These are phyloP conservation scores for Dalbergia oliveri DNA, from an alignment of 306 rosid species.

Conservation along the genomic window DNA sequence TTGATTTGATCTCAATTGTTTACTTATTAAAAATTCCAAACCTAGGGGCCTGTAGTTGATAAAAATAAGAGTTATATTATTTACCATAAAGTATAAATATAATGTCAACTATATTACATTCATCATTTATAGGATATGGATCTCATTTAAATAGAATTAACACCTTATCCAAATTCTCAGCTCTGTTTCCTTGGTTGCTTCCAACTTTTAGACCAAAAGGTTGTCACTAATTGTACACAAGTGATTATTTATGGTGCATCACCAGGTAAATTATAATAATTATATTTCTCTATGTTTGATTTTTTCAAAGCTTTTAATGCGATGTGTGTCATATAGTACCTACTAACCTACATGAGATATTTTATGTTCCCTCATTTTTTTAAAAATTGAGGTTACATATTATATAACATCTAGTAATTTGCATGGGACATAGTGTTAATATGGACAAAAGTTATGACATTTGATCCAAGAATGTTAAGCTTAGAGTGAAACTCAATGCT, in stretches of 20 bases:
- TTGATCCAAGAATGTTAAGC: not conserved
- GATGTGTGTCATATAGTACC: too few species aligned
- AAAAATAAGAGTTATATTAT: too few species aligned
- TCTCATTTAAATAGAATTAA: rapidly evolving
- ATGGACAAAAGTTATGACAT: not conserved
- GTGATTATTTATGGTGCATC: slow-evolving; percentile 54
- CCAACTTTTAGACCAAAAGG: slow-evolving; percentile 46
- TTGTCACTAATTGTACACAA: slow-evolving; percentile 45
- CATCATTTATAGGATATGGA: too few species aligned
- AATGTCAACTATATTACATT: too few species aligned
- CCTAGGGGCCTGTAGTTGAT: too few species aligned
- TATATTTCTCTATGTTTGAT: not conserved
- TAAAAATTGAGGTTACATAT: too few species aligned
- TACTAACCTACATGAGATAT: too few species aligned
- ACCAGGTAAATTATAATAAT: slow-evolving; percentile 32
- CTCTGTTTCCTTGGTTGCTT: not conserved
- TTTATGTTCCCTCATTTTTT: too few species aligned
- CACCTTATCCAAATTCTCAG: not conserved
- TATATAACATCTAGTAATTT: too few species aligned
- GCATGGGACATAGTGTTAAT: slow-evolving; percentile 24
- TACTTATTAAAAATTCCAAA: too few species aligned
- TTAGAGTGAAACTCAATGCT: slow-evolving; percentile 36
- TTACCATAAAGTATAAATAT: too few species aligned
- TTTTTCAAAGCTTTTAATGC: not conserved
- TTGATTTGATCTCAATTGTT: too few species aligned